phyloP scores from a whole-genome alignment of 192 early-diverging fungal genomes.

The Thamnidium elegans region DNA sequence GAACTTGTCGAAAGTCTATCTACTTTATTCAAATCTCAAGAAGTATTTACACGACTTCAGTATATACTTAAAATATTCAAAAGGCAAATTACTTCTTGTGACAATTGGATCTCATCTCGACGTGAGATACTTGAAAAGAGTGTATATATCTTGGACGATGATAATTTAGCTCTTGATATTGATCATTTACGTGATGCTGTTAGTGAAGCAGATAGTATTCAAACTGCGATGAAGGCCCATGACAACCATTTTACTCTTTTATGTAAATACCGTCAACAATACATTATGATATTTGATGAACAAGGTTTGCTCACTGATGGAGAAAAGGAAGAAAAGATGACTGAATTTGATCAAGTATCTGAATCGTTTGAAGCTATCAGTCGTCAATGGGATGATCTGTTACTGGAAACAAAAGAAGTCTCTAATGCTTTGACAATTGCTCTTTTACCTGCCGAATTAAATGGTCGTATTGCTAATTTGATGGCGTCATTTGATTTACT shows the following conservation, averaged over 20 bases:
- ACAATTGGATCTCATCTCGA: conserved; percentile 15
- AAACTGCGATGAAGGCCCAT: conserved; percentile 16
- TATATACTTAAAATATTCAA: conserved; percentile 1
- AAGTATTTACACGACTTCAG: conserved; percentile 9
- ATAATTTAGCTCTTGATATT: conserved; percentile 10
- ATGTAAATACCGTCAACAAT: conserved; percentile 8
- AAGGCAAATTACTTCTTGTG: conserved; percentile 3
- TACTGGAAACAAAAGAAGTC: conserved; percentile 7
- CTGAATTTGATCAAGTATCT: conserved; percentile 9
- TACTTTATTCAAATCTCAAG: conserved; percentile 10
- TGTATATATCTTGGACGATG: conserved; percentile 6
- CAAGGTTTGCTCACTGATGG: conserved; percentile 4
- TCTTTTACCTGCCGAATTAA: conserved; percentile 16
- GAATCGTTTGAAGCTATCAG: not conserved
- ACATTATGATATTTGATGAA: conserved; percentile 9
- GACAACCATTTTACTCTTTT: conserved; percentile 9
- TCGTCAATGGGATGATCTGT: conserved; percentile 6
- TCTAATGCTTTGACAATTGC: not conserved
- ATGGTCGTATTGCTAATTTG: conserved; percentile 7
- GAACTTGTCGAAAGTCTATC: conserved; percentile 12
- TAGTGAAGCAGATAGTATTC: conserved; percentile 20
- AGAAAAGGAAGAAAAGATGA: conserved; percentile 4
- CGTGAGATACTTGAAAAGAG: conserved; percentile 8
- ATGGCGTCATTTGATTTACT: conserved; percentile 8
- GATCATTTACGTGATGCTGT: conserved; percentile 18